Evolutionary conservation across 306 rosid species (phyloP).

Genomic region (Cercis canadensis): DNA sequence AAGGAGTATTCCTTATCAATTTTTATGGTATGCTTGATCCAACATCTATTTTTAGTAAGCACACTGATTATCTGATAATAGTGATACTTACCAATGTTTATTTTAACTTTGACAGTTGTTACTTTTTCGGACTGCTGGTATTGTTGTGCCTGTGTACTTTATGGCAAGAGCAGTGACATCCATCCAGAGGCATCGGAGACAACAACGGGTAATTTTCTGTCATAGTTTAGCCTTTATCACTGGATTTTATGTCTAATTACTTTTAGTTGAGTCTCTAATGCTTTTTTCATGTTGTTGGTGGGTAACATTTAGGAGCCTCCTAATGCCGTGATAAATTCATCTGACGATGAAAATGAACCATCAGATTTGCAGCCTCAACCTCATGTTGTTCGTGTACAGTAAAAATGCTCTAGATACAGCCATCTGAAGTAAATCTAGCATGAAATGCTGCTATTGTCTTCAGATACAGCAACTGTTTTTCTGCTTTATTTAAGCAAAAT

Average conservation of each 20-base stretch:
- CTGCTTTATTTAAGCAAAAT: constrained; percentile 30
- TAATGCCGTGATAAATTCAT: constrained; percentile 46
- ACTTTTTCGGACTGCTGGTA: constrained; percentile 62
- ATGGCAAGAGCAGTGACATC: constrained; percentile 64
- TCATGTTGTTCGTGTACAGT: constrained; percentile 57
- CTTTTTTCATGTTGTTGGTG: constrained; percentile 20
- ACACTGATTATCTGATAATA: constrained; percentile 6
- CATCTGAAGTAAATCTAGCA: constrained; percentile 16
- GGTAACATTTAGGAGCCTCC: constrained; percentile 56
- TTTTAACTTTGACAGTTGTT: constrained; percentile 59
- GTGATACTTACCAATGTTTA: constrained; percentile 20
- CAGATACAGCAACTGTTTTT: constrained; percentile 34
- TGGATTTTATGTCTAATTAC: background rate
- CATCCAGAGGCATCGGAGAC: constrained; percentile 65
- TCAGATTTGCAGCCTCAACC: constrained; percentile 52
- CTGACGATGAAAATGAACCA: constrained; percentile 57
- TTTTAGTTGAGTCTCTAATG: constrained; percentile 1
- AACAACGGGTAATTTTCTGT: constrained; percentile 52
- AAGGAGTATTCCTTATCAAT: constrained; percentile 64
- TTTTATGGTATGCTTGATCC: constrained; percentile 57
- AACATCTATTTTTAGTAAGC: constrained; percentile 1
- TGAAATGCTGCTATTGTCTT: constrained; percentile 21
- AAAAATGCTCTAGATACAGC: constrained; percentile 19
- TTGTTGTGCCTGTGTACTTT: constrained; percentile 69
- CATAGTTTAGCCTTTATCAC: constrained; percentile 7